Conservation (phyloP, 2,329 filamentous ascomycete genomes). For the Lecanicillium sp. region DNA sequence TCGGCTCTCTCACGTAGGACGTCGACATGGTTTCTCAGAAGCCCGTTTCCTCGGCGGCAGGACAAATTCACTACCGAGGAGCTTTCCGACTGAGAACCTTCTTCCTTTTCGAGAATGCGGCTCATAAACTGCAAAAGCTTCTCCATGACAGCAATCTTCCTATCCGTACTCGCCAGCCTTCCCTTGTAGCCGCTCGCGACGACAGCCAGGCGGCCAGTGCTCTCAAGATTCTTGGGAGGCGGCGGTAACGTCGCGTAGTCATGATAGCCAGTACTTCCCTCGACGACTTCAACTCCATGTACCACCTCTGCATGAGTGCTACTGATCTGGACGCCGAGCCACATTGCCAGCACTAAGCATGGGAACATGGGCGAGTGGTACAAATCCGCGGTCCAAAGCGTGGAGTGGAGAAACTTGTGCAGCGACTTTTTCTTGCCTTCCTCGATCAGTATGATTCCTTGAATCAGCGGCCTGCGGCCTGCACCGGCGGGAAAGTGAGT, state of each 20-base stretch:
- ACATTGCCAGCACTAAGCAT: conserved; percentile 23
- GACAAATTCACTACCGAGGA: conserved; percentile 6
- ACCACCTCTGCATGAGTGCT: conserved; percentile 23
- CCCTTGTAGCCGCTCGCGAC: conserved; percentile 25
- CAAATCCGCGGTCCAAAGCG: conserved; percentile 18
- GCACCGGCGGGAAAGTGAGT: conserved; percentile 8
- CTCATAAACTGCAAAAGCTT: conserved; percentile 25
- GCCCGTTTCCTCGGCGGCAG: background rate
- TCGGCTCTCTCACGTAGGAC: conserved; percentile 23
- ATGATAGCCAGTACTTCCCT: conserved; percentile 26
- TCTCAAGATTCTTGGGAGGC: conserved; percentile 17
- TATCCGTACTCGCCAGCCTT: conserved; percentile 27
- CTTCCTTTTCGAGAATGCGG: conserved; percentile 7
- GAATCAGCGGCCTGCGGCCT: conserved; percentile 14
- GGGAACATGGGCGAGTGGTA: conserved; percentile 26
- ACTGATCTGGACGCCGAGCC: conserved; percentile 26
- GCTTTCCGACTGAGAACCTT: no score
- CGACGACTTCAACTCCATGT: conserved; percentile 22
- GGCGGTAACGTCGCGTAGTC: conserved; percentile 22
- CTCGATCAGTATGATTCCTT: conserved; percentile 23
- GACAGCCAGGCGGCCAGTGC: conserved; percentile 23
- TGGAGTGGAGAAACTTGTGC: conserved; percentile 14
- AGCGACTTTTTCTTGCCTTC: conserved; percentile 18
- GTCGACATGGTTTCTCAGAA: conserved; percentile 19
- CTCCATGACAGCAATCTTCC: conserved; percentile 27